phyloP scores from a whole-genome alignment of 768 basidiomycete species.

The Boletus vermiculosoides region DNA sequence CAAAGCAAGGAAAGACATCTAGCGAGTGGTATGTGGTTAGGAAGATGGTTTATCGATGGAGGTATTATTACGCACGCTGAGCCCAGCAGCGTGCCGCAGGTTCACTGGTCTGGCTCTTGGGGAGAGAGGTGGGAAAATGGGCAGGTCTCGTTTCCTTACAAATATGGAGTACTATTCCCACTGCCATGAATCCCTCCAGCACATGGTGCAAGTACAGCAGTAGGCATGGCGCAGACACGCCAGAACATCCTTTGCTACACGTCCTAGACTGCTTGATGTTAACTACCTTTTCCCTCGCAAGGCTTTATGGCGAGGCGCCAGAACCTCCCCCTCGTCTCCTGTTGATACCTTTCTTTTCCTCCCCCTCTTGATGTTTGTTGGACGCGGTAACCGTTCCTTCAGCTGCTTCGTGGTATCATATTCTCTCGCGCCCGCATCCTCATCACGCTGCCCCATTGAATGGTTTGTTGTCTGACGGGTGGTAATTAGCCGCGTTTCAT shows the following conservation, averaged over 20 bases:
- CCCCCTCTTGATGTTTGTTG: background rate
- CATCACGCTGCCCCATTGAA: background rate
- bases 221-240: background rate
- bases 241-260: background rate
- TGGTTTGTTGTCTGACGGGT: background rate
- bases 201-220: background rate
- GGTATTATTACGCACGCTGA: constrained; percentile 24
- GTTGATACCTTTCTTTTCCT: constrained; percentile 26
- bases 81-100: constrained; percentile 24
- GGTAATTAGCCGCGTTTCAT: background rate
- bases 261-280: background rate
- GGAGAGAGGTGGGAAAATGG: constrained; percentile 34
- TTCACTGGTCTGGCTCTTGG: constrained; percentile 13
- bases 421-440: constrained; percentile 1
- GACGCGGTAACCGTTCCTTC: background rate
- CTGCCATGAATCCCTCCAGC: background rate
- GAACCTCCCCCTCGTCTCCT: constrained; percentile 3
- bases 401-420: background rate
- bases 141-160: background rate
- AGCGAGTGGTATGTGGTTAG: constrained; percentile 18
- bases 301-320: constrained; percentile 21
- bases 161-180: background rate
- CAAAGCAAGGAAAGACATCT: constrained; percentile 62
- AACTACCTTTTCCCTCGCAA: constrained; percentile 17
- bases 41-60: constrained; percentile 13